phyloP scores from a whole-genome alignment of 2,329 filamentous ascomycete species.

The Zopfia rhizophila region DNA sequence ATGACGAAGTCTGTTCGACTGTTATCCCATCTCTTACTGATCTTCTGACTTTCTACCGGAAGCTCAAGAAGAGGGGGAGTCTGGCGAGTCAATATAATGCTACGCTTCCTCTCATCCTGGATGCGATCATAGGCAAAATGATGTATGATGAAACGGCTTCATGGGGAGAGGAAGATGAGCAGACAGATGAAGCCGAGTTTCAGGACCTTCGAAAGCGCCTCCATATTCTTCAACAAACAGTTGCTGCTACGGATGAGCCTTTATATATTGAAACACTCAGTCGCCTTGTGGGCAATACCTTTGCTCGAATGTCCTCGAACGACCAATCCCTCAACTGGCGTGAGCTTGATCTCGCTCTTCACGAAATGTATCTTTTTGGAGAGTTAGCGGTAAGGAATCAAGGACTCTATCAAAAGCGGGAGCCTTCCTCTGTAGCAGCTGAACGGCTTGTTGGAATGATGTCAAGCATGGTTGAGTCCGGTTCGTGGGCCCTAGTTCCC shows the following conservation, averaged over 20 bases:
- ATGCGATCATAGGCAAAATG: slow-evolving; percentile 95
- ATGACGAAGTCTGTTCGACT: slow-evolving; percentile 96
- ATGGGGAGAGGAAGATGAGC: slow-evolving; percentile 94
- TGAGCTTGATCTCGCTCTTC: slow-evolving; percentile 89
- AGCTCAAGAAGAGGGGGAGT: slow-evolving; percentile 72
- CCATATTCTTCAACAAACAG: slow-evolving; percentile 89
- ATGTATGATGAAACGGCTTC: slow-evolving; percentile 93
- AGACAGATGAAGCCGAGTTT: slow-evolving; percentile 97
- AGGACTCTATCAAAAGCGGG: slow-evolving; percentile 85
- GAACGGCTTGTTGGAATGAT: slow-evolving; percentile 91
- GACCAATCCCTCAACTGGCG: slow-evolving; percentile 88
- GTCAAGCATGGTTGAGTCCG: slow-evolving; percentile 92
- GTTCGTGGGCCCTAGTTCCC: slow-evolving; percentile 61
- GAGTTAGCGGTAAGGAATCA: slow-evolving; percentile 91
- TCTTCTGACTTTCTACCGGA: slow-evolving; percentile 88
- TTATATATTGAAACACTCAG: slow-evolving; percentile 91
- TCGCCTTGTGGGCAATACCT: slow-evolving; percentile 86
- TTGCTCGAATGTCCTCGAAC: slow-evolving; percentile 77
- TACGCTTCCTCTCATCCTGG: slow-evolving; percentile 87
- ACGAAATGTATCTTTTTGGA: slow-evolving; percentile 96
- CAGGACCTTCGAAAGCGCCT: slow-evolving; percentile 91
- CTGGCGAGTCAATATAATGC: slow-evolving; percentile 79
- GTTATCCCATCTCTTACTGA: slow-evolving; percentile 95
- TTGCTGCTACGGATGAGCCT: slow-evolving; percentile 86
- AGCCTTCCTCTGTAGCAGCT: slow-evolving; percentile 80